Evolutionary conservation across 129 eudicot species (phyloP).

Genomic region (Flaveria sonorensis): DNA sequence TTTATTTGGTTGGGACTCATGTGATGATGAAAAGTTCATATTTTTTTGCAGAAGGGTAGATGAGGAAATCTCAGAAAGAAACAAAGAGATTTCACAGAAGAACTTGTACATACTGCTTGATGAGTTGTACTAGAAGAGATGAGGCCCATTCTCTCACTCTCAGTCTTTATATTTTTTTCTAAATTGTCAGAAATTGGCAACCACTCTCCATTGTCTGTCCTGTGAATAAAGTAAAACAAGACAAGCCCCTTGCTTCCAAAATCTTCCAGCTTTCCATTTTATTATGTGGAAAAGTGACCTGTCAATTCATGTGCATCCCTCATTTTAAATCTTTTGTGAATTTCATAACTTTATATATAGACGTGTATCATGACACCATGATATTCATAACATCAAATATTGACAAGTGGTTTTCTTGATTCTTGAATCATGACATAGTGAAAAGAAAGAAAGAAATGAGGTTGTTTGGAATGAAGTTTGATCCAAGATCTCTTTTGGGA

Average conservation of each 20-base stretch:
- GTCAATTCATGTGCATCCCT: constrained; percentile 55
- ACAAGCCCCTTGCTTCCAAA: constrained; percentile 58
- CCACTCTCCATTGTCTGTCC: constrained; percentile 48
- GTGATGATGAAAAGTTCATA: constrained; percentile 33
- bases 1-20: constrained; percentile 43
- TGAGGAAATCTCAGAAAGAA: constrained; percentile 30
- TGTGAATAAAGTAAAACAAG: constrained; percentile 47
- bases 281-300: constrained; percentile 55
- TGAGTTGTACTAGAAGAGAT: constrained; percentile 28
- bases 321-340: constrained; percentile 24
- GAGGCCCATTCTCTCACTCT: constrained; percentile 32
- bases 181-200: constrained; percentile 34
- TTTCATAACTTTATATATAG: constrained; percentile 25
- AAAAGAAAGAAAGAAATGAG: constrained; percentile 46
- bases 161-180: constrained; percentile 16
- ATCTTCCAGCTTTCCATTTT: constrained; percentile 53
- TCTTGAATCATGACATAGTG: constrained; percentile 39
- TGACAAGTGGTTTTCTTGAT: constrained; percentile 34
- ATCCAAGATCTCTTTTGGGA: constrained; percentile 52
- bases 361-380: constrained; percentile 20
- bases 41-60: constrained; percentile 27
- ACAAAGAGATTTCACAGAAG: constrained; percentile 1
- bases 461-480: constrained; percentile 79
- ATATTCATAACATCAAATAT: constrained; percentile 35
- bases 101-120: constrained; percentile 31